phyloP scores from a whole-genome alignment of 176 grass and related monocot genomes.

The Raddia guianensis region DNA sequence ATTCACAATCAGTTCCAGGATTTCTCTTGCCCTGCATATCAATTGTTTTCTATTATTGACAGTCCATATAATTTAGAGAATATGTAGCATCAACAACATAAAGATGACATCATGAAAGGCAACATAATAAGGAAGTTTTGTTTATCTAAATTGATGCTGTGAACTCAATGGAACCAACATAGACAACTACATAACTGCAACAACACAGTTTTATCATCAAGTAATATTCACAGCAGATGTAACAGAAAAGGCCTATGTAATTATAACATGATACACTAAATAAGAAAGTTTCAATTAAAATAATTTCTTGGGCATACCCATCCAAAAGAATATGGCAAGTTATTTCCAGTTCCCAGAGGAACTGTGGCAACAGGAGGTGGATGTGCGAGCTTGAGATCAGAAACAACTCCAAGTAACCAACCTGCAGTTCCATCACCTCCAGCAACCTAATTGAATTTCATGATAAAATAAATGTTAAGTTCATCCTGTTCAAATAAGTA shows the following conservation, averaged over 20 bases:
- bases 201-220: constrained; percentile 21
- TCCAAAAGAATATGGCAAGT: constrained; percentile 94
- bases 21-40: constrained; percentile 86
- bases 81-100: constrained; percentile 10
- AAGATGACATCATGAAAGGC: constrained; percentile 5
- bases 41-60: constrained; percentile 31
- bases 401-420: constrained; percentile 96
- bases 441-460: constrained; percentile 76
- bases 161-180: constrained; percentile 17
- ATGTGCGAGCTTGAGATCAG: constrained; percentile 80
- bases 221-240: not conserved
- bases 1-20: constrained; percentile 73
- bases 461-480: constrained; percentile 29
- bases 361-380: constrained; percentile 86
- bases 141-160: constrained; percentile 25
- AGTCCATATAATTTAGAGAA: constrained; percentile 10
- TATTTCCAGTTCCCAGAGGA: constrained; percentile 98
- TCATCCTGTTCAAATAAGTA: constrained; percentile 29
- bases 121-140: not conserved
- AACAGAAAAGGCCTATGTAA: constrained; percentile 35
- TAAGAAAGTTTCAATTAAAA: constrained; percentile 18
- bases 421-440: constrained; percentile 92
- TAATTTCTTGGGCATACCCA: constrained; percentile 70
- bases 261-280: not conserved
- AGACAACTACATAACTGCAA: constrained; percentile 1